Percentiles rank a stretch among this genome's conserved stretches.
These are phyloP conservation scores for Hypoxylon sp. DNA, from an alignment of 2,329 filamentous ascomycete species.

Conservation along the genomic window DNA sequence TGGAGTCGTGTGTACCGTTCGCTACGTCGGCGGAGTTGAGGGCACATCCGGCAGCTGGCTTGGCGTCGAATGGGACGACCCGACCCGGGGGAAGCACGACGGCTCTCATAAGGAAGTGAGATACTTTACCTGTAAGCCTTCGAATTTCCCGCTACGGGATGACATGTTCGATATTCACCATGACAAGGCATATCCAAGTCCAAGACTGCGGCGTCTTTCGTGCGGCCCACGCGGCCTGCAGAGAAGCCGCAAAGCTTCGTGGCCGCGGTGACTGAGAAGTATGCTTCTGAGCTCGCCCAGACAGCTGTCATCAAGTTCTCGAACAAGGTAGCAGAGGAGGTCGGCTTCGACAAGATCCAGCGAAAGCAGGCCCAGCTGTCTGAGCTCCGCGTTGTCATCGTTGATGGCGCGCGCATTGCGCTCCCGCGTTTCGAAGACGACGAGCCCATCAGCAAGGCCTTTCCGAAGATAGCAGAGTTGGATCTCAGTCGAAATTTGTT, in stretches of 20 bases:
- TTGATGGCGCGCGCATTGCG: constrained; percentile 77
- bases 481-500: constrained; percentile 89
- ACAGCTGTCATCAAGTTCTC: constrained; percentile 69
- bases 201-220: constrained; percentile 82
- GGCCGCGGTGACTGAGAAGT: constrained; percentile 82
- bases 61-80: constrained; percentile 96
- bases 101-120: constrained; percentile 79
- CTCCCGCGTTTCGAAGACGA: constrained; percentile 47
- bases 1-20: constrained; percentile 80
- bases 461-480: constrained; percentile 75
- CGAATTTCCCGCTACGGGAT: not conserved
- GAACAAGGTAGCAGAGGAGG: constrained; percentile 87
- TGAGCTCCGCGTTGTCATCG: constrained; percentile 80
- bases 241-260: constrained; percentile 78
- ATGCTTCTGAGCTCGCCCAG: constrained; percentile 67
- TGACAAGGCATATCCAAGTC: constrained; percentile 65
- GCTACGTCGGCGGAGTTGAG: constrained; percentile 79
- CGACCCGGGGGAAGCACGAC: constrained; percentile 85
- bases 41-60: constrained; percentile 84
- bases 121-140: constrained; percentile 79
- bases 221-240: constrained; percentile 76
- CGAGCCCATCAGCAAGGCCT: constrained; percentile 57
- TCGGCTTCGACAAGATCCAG: constrained; percentile 93
- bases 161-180: constrained; percentile 18
- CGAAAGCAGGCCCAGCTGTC: constrained; percentile 78